Conservation (phyloP, 78 protist genomes). For the slime mould (Dictyostelium discoideum) region dicty_2.7 NC_007088.5:7843001-7843500, state of each 20-base stretch:
- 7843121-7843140: neutral
- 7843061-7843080: neutral
- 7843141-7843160: constrained; percentile 6
- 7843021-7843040: constrained; percentile 61
- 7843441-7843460: constrained; percentile 8
- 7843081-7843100: neutral
- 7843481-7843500: constrained; percentile 58
- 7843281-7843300: constrained; percentile 1
- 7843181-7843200: constrained; percentile 31
- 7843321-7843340: neutral
- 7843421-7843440: constrained; percentile 1
- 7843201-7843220: constrained; percentile 26
- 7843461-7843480: constrained; percentile 14
- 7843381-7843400: constrained; percentile 19
- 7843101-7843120: neutral
- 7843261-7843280: neutral
- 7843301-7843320: neutral
- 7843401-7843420: constrained; percentile 15
- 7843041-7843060: constrained; percentile 56
- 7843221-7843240: constrained; percentile 30
- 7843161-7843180: constrained; percentile 62
- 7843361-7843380: constrained; percentile 60
- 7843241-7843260: constrained; percentile 31
- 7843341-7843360: constrained; percentile 28
- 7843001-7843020: constrained; percentile 11